A percentile compares a stretch with the other conserved stretches of the same genome.
Conservation (phyloP, 2,329 filamentous ascomycete species). For the Colletotrichum musae region DNA sequence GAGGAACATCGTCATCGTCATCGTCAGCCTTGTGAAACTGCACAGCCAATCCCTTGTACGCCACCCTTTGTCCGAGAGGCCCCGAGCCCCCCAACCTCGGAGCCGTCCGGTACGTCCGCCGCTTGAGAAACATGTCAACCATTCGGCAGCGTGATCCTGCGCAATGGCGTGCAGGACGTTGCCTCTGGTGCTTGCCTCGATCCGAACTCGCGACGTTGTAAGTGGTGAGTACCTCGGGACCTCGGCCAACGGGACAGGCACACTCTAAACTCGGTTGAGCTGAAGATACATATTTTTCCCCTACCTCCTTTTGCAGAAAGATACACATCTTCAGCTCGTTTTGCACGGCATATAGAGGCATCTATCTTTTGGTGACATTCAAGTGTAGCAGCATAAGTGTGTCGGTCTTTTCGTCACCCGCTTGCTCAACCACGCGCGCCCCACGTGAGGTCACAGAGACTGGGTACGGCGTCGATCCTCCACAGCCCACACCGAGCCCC, state of each 20-base stretch:
- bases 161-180: constrained; percentile 12
- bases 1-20: neutral
- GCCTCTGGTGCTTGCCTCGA: constrained; percentile 2
- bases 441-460: constrained; percentile 19
- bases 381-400: too few relatives aligned
- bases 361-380: too few relatives aligned
- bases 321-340: too few relatives aligned
- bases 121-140: constrained; percentile 1
- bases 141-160: constrained; percentile 16
- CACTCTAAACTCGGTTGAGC: too few relatives aligned
- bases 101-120: constrained; percentile 13
- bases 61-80: constrained; percentile 12
- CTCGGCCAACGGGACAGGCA: too few relatives aligned
- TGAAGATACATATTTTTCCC: too few relatives aligned
- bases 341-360: too few relatives aligned
- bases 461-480: constrained; percentile 38
- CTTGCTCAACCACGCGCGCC: neutral
- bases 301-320: too few relatives aligned
- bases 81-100: constrained; percentile 20
- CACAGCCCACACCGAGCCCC: constrained; percentile 36
- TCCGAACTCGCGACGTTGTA: constrained; percentile 1
- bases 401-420: too few relatives aligned
- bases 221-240: neutral
- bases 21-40: constrained; percentile 7
- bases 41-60: neutral